Percentiles rank a stretch among this genome's conserved stretches.
Conservation (phyloP, 331 rosid genomes). For the Erythrophleum ivorense region DNA sequence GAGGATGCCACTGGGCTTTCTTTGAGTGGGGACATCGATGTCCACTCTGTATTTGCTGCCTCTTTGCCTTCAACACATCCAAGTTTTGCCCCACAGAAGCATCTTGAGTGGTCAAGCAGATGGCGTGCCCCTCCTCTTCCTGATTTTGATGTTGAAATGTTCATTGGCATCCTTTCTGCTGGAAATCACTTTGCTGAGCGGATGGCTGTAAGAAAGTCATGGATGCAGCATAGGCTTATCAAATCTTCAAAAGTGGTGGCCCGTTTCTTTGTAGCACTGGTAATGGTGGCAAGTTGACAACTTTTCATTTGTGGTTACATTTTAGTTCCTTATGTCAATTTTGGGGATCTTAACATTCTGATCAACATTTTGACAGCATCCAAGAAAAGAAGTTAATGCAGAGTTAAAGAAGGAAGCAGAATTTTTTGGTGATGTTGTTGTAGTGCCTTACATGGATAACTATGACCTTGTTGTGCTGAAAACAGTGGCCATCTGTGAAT, state of each 20-base stretch:
- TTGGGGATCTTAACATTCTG: constrained; percentile 34
- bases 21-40: constrained; percentile 73
- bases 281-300: constrained; percentile 28
- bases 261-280: constrained; percentile 93
- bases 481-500: constrained; percentile 89
- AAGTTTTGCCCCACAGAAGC: constrained; percentile 75
- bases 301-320: constrained; percentile 8
- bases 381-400: constrained; percentile 69
- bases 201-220: constrained; percentile 92
- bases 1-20: constrained; percentile 94
- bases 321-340: not conserved
- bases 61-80: constrained; percentile 89
- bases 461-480: constrained; percentile 92
- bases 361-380: constrained; percentile 57
- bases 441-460: constrained; percentile 92
- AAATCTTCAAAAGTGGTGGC: constrained; percentile 70
- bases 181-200: constrained; percentile 94
- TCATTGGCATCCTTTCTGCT: constrained; percentile 89
- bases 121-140: constrained; percentile 76
- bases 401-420: constrained; percentile 89
- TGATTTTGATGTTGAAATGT: constrained; percentile 58
- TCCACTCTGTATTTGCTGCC: constrained; percentile 76
- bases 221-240: constrained; percentile 85
- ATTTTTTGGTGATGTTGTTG: constrained; percentile 82
- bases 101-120: constrained; percentile 68